These are phyloP conservation scores for Pochonia chlamydosporia DNA, from an alignment of 2,329 filamentous ascomycete genomes.

Conservation along the genomic window DNA sequence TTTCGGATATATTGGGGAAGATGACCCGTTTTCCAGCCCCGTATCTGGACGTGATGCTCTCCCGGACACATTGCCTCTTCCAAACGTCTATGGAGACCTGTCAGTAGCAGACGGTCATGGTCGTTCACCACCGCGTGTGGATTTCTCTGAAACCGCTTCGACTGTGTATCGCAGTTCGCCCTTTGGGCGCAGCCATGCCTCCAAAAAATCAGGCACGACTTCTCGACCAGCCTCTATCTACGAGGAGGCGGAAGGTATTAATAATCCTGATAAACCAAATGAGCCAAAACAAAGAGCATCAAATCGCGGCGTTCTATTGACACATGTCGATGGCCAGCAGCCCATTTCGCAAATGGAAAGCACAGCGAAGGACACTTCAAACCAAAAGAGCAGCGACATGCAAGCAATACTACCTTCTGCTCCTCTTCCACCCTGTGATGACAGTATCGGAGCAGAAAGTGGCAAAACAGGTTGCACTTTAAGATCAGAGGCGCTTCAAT, in stretches of 20 bases:
- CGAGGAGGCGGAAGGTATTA: background rate
- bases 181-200: conserved; percentile 5
- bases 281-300: no score
- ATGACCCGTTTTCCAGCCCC: conserved; percentile 23
- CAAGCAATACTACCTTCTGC: background rate
- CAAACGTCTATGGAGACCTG: conserved; percentile 2
- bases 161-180: conserved; percentile 26
- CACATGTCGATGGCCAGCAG: no score
- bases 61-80: conserved; percentile 26
- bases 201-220: conserved; percentile 6
- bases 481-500: background rate
- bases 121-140: conserved; percentile 11
- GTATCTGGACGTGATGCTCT: conserved; percentile 16
- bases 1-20: conserved; percentile 19
- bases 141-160: conserved; percentile 31
- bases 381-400: no score
- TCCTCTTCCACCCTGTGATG: background rate
- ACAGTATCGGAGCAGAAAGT: background rate
- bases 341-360: no score
- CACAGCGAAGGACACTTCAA: no score
- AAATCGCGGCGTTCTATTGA: no score
- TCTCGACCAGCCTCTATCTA: background rate
- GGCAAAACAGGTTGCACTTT: background rate
- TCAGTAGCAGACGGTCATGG: background rate
- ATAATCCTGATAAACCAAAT: no score